These are phyloP conservation scores for Austroboletus rostrupii DNA, from an alignment of 1,284 basidiomycete genomes.

Conservation along the genomic window DNA sequence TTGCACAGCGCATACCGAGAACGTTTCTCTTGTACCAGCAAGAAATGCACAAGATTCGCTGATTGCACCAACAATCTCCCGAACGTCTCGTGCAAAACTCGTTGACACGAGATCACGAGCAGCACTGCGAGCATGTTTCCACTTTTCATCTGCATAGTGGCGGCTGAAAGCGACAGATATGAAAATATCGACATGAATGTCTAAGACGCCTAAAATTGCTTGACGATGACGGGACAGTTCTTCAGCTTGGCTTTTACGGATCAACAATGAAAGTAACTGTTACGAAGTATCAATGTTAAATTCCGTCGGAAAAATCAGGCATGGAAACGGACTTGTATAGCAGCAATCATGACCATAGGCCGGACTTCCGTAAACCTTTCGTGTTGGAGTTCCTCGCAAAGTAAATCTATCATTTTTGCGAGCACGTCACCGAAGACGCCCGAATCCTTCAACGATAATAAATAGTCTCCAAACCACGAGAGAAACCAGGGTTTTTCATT, in stretches of 20 bases:
- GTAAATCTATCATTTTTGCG: conserved; percentile 63
- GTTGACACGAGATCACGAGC: conserved; percentile 45
- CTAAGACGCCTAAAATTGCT: conserved; percentile 41
- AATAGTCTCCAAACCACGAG: conserved; percentile 53
- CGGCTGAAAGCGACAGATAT: conserved; percentile 58
- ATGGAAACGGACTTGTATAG: conserved; percentile 52
- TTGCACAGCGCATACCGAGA: conserved; percentile 39
- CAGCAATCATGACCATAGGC: conserved; percentile 55
- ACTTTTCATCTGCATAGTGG: conserved; percentile 41
- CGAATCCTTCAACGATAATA: conserved; percentile 50
- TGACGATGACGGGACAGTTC: conserved; percentile 28
- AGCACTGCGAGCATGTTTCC: conserved; percentile 46
- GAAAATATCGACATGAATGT: conserved; percentile 57
- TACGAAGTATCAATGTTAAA: conserved; percentile 14
- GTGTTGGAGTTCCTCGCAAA: conserved; percentile 77
- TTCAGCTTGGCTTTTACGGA: conserved; percentile 34
- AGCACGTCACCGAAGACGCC: conserved; percentile 62
- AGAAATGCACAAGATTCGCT: conserved; percentile 37
- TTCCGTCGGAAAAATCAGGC: not conserved
- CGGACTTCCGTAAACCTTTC: conserved; percentile 58
- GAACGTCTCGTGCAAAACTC: conserved; percentile 44
- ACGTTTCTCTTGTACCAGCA: conserved; percentile 25
- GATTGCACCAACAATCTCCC: conserved; percentile 39
- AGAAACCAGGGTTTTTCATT: conserved; percentile 46
- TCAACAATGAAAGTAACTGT: conserved; percentile 26